Evolutionary conservation across 257 asterid genomes (phyloP), one percentile per base, ranked within the genome.

Genomic region (Capsicum rhomboideum): DNA sequence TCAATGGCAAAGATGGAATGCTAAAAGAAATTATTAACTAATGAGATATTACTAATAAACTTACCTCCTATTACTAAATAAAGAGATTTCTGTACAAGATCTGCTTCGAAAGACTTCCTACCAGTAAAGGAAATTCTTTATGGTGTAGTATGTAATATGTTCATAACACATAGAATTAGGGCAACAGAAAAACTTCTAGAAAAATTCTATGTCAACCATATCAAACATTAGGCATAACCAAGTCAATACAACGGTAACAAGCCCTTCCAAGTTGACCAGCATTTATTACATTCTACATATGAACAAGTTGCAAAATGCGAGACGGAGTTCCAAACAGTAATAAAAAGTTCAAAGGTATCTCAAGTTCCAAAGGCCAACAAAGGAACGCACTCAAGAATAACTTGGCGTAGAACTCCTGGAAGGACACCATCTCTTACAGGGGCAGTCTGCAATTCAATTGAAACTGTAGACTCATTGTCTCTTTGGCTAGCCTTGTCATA

Each of bases 341-440:
- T 12, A n/a, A 37, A 12, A 34, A 53, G 72, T 82, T 18, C 78
- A 44, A 46, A 64, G 42, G 37, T 63, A 82, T 75, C 61, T 50
- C 81, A 37, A 54, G 80, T 68, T 49, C n/a, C 31, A 37, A 63
- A 17, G 26, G 72, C 40, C 34, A 8, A 8, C 23, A 50, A 84
- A 75, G 40, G 49, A 54, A 88, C 97, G 74, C 78, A 97, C 98
- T 93, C 97, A 56, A 37, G 85, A 67, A 97, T 93, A 66, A 93
- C 97, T 90, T 95, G 97, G 72, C 98, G 94, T 86, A 94, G 85
- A 80, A 97, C 91, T 86, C 98, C 99, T 16, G 99, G 98, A 86
- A 97, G 97, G 75, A 93, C 93, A 79, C 98, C 98, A 49, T 92
- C 94, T 49, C 82, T 64, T 59, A 95, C 54, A 49, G 98, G 93